Evolutionary conservation across 768 basidiomycete genomes (phyloP), one percentile per base, ranked within the genome.

Genomic region (Cantharellus cinnabarinus): DNA sequence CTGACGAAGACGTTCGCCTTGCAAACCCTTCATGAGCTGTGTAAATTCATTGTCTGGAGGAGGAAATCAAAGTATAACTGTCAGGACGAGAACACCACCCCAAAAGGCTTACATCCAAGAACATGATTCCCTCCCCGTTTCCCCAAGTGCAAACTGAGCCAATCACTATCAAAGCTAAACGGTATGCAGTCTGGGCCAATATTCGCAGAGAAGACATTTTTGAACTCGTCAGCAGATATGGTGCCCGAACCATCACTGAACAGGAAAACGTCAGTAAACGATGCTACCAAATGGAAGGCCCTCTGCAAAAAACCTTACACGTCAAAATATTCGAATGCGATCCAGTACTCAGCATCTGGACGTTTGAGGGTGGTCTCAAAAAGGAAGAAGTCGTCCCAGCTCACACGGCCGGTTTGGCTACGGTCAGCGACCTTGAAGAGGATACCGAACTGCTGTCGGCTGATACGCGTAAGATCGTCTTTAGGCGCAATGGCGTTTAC

Each of bases 21-120:
- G 95, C 59, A 97, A 78, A 50, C 91, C 94, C 71, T 97, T 98
- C 89, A 99, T 95, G 61, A 98, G 73, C 72, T 97, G 93, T 39
- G 91, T 95, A 72, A 98, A 98, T 71, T 98, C 93, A 68, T 86
- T 86, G 73, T 93, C 86, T 90, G 64, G 56, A 14, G 2, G 14
- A 14, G 44, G 40, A 3, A 42, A 62, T 42, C 44, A 14, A 37
- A 54, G 52, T 7, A 54, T 37, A 37, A 10, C 7, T 10, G 1
- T 54, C 52, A 1, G 7, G 14, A 7, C 10, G 35, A 37, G 41
- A 37, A 5, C 4, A 39, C 34, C 58, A 58, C 52, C 3, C 5
- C 15, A 2, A 50, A 7, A 3, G 3, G 75, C 85, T 66, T 66
- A 90, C 91, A 95, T 72, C 89, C 89, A 59, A 95, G 75, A 61